These are phyloP conservation scores for Schizochytrium sp. DNA, from an alignment of 108 stramenopile genomes.

Conservation along the genomic window DNA sequence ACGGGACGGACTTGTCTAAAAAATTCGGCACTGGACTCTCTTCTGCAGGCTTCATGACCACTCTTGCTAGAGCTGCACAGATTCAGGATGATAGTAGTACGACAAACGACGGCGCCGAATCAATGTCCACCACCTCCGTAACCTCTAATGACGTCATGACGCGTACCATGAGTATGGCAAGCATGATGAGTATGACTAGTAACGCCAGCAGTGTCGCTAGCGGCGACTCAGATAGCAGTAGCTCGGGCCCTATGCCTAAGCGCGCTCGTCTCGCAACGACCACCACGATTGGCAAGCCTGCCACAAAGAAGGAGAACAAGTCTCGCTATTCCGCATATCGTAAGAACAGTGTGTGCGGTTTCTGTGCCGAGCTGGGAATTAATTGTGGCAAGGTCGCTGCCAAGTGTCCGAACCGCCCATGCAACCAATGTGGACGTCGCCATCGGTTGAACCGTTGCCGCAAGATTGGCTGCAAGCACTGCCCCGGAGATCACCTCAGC, in stretches of 20 bases:
- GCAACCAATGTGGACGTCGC: conserved; percentile 38
- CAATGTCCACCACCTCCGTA: background rate
- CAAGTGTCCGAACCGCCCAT: conserved; percentile 59
- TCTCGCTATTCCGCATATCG: conserved; percentile 16
- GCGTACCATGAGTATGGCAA: background rate
- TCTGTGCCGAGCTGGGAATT: conserved; percentile 9
- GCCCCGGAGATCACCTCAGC: conserved; percentile 56
- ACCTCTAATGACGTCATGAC: background rate
- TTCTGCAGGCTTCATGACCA: background rate
- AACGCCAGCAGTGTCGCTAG: background rate
- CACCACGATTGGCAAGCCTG: background rate
- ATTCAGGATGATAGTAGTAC: background rate
- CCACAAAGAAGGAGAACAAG: conserved; percentile 20
- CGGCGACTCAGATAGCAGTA: too few relatives aligned
- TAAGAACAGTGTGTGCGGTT: conserved; percentile 10
- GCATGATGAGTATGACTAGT: background rate
- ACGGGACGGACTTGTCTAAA: background rate
- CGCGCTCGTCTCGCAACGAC: background rate
- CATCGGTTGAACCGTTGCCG: conserved; percentile 41
- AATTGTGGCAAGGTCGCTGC: conserved; percentile 60
- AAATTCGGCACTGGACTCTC: background rate
- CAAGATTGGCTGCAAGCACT: conserved; percentile 53
- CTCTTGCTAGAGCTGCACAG: background rate
- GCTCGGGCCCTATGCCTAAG: too few relatives aligned
- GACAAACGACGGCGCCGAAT: conserved; percentile 8